phyloP scores from a whole-genome alignment of 2,329 filamentous ascomycete genomes.

The Colletotrichum echinochloae region DNA sequence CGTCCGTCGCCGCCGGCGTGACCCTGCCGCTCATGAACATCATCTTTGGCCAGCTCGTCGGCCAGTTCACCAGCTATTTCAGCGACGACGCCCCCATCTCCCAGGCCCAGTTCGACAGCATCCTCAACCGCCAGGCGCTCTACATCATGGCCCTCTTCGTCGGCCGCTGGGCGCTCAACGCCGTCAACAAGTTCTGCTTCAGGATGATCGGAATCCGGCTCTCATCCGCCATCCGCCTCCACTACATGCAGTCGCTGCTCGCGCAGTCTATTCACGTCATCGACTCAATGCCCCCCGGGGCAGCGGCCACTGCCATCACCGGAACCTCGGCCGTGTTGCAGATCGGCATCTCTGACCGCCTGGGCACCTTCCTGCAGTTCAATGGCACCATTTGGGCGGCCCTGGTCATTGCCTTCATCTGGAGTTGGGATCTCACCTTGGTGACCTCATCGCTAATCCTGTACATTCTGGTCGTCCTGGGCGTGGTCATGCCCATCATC shows the following conservation, averaged over 20 bases:
- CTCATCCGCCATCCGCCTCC: conserved; percentile 67
- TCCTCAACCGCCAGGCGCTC: conserved; percentile 42
- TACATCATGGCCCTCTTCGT: conserved; percentile 80
- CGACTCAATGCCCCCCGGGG: conserved; percentile 62
- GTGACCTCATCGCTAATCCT: conserved; percentile 61
- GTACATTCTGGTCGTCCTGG: conserved; percentile 52
- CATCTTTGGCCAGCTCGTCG: conserved; percentile 50
- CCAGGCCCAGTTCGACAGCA: conserved; percentile 41
- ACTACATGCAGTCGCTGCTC: conserved; percentile 64
- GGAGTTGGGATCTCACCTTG: conserved; percentile 64
- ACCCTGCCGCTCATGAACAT: conserved; percentile 54
- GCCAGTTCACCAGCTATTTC: conserved; percentile 47
- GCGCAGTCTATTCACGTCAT: conserved; percentile 62
- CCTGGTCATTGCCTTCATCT: conserved; percentile 63
- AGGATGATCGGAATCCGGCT: conserved; percentile 72
- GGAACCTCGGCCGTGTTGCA: conserved; percentile 65
- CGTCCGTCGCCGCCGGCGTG: conserved; percentile 50
- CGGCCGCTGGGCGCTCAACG: conserved; percentile 72
- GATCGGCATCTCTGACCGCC: conserved; percentile 64
- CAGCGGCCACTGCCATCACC: conserved; percentile 65
- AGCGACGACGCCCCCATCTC: conserved; percentile 43
- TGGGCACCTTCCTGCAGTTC: conserved; percentile 59
- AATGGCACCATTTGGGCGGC: conserved; percentile 57
- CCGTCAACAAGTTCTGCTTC: conserved; percentile 71
- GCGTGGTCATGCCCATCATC: conserved; percentile 48